Percentiles rank a stretch among this genome's conserved stretches.
Evolutionary conservation across 352 stramenopile genomes (phyloP).

Genomic region (Ochromonadaceae sp.): DNA sequence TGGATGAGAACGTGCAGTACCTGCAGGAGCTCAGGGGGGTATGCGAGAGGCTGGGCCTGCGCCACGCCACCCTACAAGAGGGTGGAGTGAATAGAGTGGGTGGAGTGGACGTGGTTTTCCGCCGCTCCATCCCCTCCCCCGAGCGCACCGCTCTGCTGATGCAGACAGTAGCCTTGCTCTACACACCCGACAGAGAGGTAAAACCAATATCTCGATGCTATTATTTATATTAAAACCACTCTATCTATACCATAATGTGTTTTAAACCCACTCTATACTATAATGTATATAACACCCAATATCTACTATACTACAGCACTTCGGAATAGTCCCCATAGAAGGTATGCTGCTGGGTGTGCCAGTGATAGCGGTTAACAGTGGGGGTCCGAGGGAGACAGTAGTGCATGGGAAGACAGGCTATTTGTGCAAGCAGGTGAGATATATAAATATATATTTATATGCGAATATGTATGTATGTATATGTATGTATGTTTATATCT

Average conservation of each 20-base stretch:
- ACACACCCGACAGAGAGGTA: too few species aligned
- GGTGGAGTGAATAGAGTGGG: conserved; percentile 30
- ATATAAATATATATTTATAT: neutral
- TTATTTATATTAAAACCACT: too few species aligned
- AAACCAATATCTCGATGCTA: too few species aligned
- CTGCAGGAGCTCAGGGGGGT: conserved; percentile 43
- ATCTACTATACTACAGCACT: too few species aligned
- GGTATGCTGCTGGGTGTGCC: conserved; percentile 80
- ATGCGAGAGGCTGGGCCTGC: conserved; percentile 19
- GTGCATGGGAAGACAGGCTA: conserved; percentile 52
- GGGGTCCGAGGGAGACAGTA: conserved; percentile 85
- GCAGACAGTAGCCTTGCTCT: too few species aligned
- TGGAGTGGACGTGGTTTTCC: conserved; percentile 54
- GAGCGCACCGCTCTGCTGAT: conserved; percentile 62
- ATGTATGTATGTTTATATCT: too few species aligned
- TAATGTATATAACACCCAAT: too few species aligned
- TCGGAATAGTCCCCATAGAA: conserved; percentile 86
- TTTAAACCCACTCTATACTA: too few species aligned
- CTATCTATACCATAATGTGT: too few species aligned
- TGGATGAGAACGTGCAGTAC: conserved; percentile 86
- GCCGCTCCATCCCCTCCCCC: conserved; percentile 59
- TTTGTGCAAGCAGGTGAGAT: conserved; percentile 26
- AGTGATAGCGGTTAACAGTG: conserved; percentile 76
- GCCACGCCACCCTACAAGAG: neutral
- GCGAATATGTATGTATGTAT: too few species aligned